phyloP scores from a whole-genome alignment of 352 stramenopile genomes.

The Phytophthora podocarpi region DNA sequence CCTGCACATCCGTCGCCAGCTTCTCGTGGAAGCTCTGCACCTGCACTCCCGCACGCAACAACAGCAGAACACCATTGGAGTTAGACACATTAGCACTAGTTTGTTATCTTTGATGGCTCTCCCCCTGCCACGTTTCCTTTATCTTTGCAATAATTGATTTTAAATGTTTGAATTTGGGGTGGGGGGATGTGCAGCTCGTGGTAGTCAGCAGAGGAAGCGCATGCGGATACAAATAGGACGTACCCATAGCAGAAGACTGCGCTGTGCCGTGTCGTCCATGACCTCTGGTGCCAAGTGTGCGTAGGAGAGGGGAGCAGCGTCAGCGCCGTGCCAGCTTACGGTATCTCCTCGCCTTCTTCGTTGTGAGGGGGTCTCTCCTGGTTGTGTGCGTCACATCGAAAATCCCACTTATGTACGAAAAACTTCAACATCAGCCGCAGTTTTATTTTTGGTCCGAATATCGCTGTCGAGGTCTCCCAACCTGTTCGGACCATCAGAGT shows the following conservation, averaged over 20 bases:
- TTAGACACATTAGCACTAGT: constrained; percentile 1
- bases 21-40: constrained; percentile 78
- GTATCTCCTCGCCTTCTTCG: constrained; percentile 36
- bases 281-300: neutral
- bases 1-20: constrained; percentile 45
- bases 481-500: too few relatives aligned
- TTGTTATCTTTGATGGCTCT: neutral
- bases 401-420: constrained; percentile 1
- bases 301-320: neutral
- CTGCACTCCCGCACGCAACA: constrained; percentile 31
- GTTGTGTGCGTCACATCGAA: neutral
- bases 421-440: constrained; percentile 24
- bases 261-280: constrained; percentile 80
- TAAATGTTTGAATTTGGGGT: constrained; percentile 14
- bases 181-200: too few relatives aligned
- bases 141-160: constrained; percentile 2
- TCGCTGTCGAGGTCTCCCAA: too few relatives aligned
- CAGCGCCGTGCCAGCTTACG: neutral
- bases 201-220: neutral
- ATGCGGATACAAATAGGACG: constrained; percentile 9
- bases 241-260: constrained; percentile 80
- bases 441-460: too few relatives aligned
- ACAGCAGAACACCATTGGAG: neutral
- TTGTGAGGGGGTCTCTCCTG: constrained; percentile 10
- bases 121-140: neutral